Evolutionary conservation across 1,284 basidiomycete species (phyloP), one percentile per base, ranked within the genome.

Genomic region (Lentinula novae-zelandiae): DNA sequence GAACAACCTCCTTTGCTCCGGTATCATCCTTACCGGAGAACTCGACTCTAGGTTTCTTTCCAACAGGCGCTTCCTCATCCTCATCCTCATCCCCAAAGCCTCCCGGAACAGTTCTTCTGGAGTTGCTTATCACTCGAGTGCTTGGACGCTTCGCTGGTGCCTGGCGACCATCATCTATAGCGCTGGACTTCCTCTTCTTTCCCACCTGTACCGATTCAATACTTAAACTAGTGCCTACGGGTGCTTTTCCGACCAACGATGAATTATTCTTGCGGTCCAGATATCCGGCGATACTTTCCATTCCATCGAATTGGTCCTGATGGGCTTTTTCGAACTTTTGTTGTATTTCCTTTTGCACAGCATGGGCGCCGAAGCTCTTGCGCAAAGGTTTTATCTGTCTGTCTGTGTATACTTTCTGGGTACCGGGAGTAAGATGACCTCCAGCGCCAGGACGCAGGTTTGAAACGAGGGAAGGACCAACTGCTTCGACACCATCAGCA

Each of bases 271-370:
- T 78, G 52, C 78, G 78, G 54, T 81, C 83, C 12, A 86, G 77
- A 61, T 86, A 82, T 62, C 85, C 84, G 58, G 83, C 78, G 66
- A 92, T 91, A 2, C 89, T 85, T 65, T 90, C 86, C 90, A 92
- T 92, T 77, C 84, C 86, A 58, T 73, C 74, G 68, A 92, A 92
- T 60, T 82, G 79, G 42, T 80, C 76, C 60, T 86, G 80, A 67
- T 92, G 90, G 39, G 76, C 69, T 65, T 79, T 80, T 22, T 85
- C 79, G 67, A 91, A 92, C 65, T 82, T 78, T 60, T 72, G 70
- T 34, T 71, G 76, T 5, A 75, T 67, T 31, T 64, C 64, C n/a
- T 38, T 44, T 22, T 49, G 48, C 60, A 34, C 56, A 27, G 62
- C 17, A 58, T 69, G 20, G 69, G 69, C 44, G 58, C 68, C 61